Conservation (phyloP, 306 rosid species). For the Trifolium repens region DNA sequence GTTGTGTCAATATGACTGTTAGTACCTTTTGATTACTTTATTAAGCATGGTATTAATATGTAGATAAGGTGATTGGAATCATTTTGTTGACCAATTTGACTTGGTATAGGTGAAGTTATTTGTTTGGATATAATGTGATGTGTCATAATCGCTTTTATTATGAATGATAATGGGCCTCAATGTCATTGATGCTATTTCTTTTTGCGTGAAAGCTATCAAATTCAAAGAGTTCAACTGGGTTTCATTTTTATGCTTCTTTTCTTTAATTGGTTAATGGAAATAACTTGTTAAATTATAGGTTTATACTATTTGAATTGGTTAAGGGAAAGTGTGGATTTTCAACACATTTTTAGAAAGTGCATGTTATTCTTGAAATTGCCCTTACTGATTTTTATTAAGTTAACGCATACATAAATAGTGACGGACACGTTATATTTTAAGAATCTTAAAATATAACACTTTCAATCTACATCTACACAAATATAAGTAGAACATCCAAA, state of each 20-base stretch:
- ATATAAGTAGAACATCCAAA: too few species aligned
- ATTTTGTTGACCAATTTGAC: slow-evolving; percentile 36
- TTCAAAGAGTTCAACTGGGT: neutral
- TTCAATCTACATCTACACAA: too few species aligned
- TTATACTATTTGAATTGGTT: neutral
- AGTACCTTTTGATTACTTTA: slow-evolving; percentile 42
- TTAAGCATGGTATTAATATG: slow-evolving; percentile 28
- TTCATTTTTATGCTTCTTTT: neutral
- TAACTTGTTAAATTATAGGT: slow-evolving; percentile 1
- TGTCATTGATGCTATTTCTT: slow-evolving; percentile 10
- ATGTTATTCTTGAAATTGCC: too few species aligned
- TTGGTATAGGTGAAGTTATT: slow-evolving; percentile 22
- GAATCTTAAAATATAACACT: too few species aligned
- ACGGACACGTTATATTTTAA: too few species aligned
- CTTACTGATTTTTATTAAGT: too few species aligned
- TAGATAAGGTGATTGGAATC: slow-evolving; percentile 41
- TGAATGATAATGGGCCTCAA: slow-evolving; percentile 19
- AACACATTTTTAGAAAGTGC: too few species aligned
- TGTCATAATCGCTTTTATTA: slow-evolving; percentile 6
- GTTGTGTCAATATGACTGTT: slow-evolving; percentile 45
- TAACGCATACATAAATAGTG: too few species aligned
- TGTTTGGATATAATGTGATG: neutral
- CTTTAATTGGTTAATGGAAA: neutral
- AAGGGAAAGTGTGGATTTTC: neutral
- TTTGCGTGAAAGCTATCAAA: neutral